Conservation (phyloP, 2,329 filamentous ascomycete genomes). For the Onygenales sp. region DNA sequence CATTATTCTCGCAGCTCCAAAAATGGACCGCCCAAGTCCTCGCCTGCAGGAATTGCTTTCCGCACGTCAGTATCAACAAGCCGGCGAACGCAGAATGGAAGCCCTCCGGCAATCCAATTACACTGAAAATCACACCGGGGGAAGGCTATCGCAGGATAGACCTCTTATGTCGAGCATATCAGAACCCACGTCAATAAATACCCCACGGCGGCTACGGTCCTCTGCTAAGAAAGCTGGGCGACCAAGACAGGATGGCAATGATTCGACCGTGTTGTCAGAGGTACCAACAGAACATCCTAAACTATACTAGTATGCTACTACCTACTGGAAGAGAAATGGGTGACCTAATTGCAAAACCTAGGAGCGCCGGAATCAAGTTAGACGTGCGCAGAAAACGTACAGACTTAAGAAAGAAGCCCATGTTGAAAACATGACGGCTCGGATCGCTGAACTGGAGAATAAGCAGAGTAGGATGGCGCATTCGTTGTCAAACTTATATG, state of each 20-base stretch:
- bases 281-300: not conserved
- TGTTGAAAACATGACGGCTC: constrained; percentile 61
- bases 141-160: not conserved
- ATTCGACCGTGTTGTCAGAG: not conserved
- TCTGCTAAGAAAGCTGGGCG: not conserved
- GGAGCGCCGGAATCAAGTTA: constrained; percentile 76
- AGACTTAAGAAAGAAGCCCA: constrained; percentile 73
- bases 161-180: not conserved
- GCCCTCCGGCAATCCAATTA: not conserved
- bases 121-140: not conserved
- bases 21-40: no score
- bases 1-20: no score
- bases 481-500: not conserved
- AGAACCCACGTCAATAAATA: not conserved
- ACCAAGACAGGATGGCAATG: not conserved
- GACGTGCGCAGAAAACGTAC: constrained; percentile 74
- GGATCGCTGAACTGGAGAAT: constrained; percentile 56
- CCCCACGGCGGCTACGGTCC: not conserved
- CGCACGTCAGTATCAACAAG: no score
- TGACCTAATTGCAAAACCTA: constrained; percentile 20
- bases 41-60: no score
- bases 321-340: not conserved
- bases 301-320: no score
- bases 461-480: not conserved
- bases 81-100: no score